A percentile compares a stretch with the other conserved stretches of the same genome.
Evolutionary conservation across 352 stramenopile species (phyloP).

Genomic region (Peronospora destructor): DNA sequence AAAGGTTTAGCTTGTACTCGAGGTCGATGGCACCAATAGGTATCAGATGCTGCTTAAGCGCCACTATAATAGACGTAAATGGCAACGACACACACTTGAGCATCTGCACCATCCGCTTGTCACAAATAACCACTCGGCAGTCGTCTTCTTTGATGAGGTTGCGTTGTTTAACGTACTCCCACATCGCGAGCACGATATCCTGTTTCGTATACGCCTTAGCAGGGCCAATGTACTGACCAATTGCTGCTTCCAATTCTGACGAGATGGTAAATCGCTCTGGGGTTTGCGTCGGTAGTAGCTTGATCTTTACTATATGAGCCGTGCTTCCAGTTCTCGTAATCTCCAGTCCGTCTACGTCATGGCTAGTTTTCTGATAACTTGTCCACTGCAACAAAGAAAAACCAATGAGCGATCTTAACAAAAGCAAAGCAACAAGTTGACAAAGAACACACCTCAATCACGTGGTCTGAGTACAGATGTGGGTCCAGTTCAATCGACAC

Average conservation of each 20-base stretch:
- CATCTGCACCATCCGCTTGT: conserved; percentile 41
- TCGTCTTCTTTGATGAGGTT: conserved; percentile 81
- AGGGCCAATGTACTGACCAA: conserved; percentile 35
- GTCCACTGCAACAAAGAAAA: no score
- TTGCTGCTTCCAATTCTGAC: conserved; percentile 29
- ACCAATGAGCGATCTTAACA: no score
- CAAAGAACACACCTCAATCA: conserved; percentile 43
- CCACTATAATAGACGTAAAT: conserved; percentile 62
- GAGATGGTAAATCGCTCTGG: conserved; percentile 60
- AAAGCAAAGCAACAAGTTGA: no score
- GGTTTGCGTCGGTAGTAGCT: conserved; percentile 44
- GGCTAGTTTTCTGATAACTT: no score
- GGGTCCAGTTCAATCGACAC: conserved; percentile 62
- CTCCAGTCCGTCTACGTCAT: conserved; percentile 54
- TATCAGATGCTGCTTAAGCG: conserved; percentile 59
- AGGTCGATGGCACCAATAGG: conserved; percentile 43
- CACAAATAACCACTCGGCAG: conserved; percentile 61
- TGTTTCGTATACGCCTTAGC: conserved; percentile 57
- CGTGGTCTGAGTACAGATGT: conserved; percentile 56
- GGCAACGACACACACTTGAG: conserved; percentile 65
- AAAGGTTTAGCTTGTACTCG: conserved; percentile 56
- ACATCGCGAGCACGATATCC: conserved; percentile 65
- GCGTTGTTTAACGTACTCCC: conserved; percentile 70
- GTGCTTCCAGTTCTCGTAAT: conserved; percentile 43
- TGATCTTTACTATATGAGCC: conserved; percentile 58